A percentile compares a stretch with the other conserved stretches of the same genome.
These are phyloP conservation scores for Myochromella boudieri DNA, from an alignment of 768 basidiomycete genomes.

Conservation along the genomic window DNA sequence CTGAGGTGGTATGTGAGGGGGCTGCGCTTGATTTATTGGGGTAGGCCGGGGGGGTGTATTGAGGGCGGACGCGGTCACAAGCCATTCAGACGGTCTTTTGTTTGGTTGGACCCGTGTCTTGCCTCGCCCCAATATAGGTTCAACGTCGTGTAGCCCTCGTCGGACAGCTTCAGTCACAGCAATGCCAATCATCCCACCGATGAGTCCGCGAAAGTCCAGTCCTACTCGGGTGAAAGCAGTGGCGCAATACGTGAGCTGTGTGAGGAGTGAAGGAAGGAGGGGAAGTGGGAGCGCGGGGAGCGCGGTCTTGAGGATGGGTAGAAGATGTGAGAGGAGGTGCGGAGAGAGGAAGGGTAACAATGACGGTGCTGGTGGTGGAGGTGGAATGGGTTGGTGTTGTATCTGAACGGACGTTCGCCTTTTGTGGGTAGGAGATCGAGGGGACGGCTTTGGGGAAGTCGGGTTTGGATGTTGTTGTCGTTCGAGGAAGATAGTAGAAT, in stretches of 20 bases:
- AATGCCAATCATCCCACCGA: conserved; percentile 64
- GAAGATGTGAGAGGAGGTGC: conserved; percentile 61
- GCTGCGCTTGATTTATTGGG: conserved; percentile 27
- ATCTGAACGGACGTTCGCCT: conserved; percentile 6
- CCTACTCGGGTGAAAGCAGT: conserved; percentile 91
- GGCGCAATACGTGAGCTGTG: conserved; percentile 92
- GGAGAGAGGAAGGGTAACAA: conserved; percentile 67
- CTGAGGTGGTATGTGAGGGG: conserved; percentile 68
- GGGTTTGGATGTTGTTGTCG: conserved; percentile 36
- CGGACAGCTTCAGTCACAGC: conserved; percentile 62
- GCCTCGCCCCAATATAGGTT: conserved; percentile 3
- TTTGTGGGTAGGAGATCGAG: conserved; percentile 12
- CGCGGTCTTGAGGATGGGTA: conserved; percentile 60
- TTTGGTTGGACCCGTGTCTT: conserved; percentile 1
- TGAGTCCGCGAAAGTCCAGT: conserved; percentile 76
- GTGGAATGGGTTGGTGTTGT: not conserved
- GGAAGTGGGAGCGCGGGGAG: conserved; percentile 63
- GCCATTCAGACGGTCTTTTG: conserved; percentile 47
- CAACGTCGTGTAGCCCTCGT: conserved; percentile 39
- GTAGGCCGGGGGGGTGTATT: conserved; percentile 20
- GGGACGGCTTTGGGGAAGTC: conserved; percentile 10
- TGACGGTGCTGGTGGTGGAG: conserved; percentile 26
- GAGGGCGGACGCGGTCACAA: conserved; percentile 37
- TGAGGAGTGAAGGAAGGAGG: conserved; percentile 79
- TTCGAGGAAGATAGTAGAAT: conserved; percentile 85